These are phyloP conservation scores for Penicillium paxilli DNA, from an alignment of 495 filamentous ascomycete genomes.

Conservation along the genomic window DNA sequence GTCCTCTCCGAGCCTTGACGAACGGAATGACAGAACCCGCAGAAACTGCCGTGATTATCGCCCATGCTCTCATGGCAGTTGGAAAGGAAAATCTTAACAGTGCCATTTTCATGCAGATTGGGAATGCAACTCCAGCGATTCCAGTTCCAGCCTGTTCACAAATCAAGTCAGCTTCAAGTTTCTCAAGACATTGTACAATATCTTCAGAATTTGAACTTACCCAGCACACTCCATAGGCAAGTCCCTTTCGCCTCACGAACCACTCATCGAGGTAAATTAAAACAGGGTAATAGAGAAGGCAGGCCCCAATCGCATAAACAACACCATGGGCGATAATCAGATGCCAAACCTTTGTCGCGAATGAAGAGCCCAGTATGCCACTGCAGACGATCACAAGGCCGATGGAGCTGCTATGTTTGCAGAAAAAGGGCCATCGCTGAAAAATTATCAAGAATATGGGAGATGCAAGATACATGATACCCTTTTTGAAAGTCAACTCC, in stretches of 20 bases:
- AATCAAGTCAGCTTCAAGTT: too few relatives aligned
- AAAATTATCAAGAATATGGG: not conserved
- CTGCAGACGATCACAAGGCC: conserved; percentile 14
- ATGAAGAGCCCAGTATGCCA: conserved; percentile 12
- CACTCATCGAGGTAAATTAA: conserved; percentile 18
- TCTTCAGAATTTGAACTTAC: not conserved
- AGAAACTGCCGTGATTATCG: conserved; percentile 40
- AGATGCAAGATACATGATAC: not conserved
- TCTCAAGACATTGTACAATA: not conserved
- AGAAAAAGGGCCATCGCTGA: not conserved
- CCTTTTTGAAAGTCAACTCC: not conserved
- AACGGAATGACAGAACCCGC: conserved; percentile 53
- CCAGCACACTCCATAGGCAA: conserved; percentile 19
- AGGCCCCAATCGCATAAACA: conserved; percentile 11
- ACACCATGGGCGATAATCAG: conserved; percentile 19
- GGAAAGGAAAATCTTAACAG: conserved; percentile 52
- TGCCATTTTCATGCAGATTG: conserved; percentile 46
- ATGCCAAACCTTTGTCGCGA: conserved; percentile 15
- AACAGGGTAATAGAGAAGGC: conserved; percentile 15
- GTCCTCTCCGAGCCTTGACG: conserved; percentile 31
- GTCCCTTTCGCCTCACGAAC: conserved; percentile 13
- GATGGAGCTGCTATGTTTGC: conserved; percentile 2
- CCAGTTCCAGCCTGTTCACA: conserved; percentile 36
- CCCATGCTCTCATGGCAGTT: conserved; percentile 49
- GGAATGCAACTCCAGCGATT: conserved; percentile 41